These are phyloP conservation scores for Clausena lansium DNA, from an alignment of 345 rosid species.

Conservation along the genomic window DNA sequence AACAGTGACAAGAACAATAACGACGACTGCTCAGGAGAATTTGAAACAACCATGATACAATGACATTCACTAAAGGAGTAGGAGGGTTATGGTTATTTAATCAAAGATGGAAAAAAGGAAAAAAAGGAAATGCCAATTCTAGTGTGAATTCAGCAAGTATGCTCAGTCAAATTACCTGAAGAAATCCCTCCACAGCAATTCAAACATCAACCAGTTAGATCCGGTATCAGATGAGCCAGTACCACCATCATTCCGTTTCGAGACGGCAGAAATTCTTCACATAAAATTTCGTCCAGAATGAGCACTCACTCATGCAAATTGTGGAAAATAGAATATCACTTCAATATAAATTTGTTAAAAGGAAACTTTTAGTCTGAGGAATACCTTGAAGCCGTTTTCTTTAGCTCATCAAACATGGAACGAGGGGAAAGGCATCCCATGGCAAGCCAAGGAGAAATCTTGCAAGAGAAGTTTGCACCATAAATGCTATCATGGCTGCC, in stretches of 20 bases:
- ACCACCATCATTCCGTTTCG: conserved; percentile 31
- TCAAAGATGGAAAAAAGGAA: background rate
- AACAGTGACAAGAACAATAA: background rate
- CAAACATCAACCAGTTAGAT: conserved; percentile 78
- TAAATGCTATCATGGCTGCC: conserved; percentile 60
- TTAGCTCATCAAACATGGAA: conserved; percentile 87
- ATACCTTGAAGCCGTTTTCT: conserved; percentile 69
- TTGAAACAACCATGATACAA: background rate
- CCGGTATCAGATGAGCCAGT: conserved; percentile 50
- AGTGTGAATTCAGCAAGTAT: background rate
- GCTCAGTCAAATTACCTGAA: conserved; percentile 53
- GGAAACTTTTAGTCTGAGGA: background rate
- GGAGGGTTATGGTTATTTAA: background rate
- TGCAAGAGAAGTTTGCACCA: conserved; percentile 94
- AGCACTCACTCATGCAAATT: background rate
- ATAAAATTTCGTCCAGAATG: conserved; percentile 17
- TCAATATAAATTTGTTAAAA: background rate
- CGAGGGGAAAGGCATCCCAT: conserved; percentile 94
- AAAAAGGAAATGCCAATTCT: background rate
- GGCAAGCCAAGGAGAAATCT: conserved; percentile 94
- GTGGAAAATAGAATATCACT: background rate
- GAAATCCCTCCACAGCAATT: conserved; percentile 97
- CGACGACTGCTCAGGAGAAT: background rate
- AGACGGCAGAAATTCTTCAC: conserved; percentile 30
- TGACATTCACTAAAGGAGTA: background rate